Evolutionary conservation across 768 basidiomycete species (phyloP).

Genomic region (Punctularia strigosozonata): DNA sequence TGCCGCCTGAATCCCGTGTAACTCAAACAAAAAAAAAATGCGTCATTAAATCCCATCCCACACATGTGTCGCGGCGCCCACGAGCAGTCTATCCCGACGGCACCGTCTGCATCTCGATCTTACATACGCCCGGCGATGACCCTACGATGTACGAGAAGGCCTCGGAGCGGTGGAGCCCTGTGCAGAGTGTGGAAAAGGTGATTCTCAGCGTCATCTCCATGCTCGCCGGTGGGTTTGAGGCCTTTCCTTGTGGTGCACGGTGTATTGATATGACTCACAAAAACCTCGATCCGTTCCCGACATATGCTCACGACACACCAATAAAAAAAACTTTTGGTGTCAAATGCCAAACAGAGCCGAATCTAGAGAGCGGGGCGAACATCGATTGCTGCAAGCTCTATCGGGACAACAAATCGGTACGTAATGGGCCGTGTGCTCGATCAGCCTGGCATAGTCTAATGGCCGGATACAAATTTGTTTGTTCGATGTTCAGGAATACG

Average conservation of each 20-base stretch:
- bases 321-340: neutral
- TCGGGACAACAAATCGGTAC: constrained; percentile 64
- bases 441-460: neutral
- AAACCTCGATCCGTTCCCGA: too few species aligned
- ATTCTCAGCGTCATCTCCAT: constrained; percentile 93
- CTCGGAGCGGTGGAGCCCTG: constrained; percentile 97
- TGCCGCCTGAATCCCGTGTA: neutral
- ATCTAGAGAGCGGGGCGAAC: constrained; percentile 94
- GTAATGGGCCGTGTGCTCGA: constrained; percentile 7
- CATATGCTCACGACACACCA: too few species aligned
- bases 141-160: constrained; percentile 92
- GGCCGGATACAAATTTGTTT: neutral
- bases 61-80: neutral
- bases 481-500: constrained; percentile 68
- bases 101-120: constrained; percentile 94
- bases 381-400: constrained; percentile 97
- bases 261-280: too few species aligned
- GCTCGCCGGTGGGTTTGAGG: constrained; percentile 64
- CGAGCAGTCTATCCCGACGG: constrained; percentile 85
- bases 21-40: neutral
- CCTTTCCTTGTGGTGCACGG: neutral
- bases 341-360: constrained; percentile 54
- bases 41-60: neutral
- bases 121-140: constrained; percentile 89
- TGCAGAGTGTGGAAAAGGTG: constrained; percentile 96